These are phyloP conservation scores for Tricholoma saponaceum DNA, from an alignment of 768 basidiomycete species.

Conservation along the genomic window DNA sequence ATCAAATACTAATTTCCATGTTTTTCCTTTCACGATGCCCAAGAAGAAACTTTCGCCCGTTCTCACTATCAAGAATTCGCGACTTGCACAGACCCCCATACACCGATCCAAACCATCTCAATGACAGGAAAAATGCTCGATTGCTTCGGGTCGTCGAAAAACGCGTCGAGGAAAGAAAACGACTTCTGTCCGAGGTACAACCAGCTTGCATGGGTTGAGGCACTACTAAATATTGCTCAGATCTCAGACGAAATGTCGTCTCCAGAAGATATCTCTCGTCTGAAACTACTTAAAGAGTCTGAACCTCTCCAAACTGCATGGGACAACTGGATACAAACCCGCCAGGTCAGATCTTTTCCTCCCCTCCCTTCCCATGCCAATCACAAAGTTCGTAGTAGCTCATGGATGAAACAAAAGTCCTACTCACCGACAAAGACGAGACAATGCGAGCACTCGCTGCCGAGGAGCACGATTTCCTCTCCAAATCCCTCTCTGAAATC, in stretches of 20 bases:
- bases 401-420: slow-evolving; percentile 53
- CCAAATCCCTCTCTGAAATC: slow-evolving; percentile 27
- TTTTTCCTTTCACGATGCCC: slow-evolving; percentile 7
- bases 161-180: slow-evolving; percentile 46
- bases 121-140: slow-evolving; percentile 41
- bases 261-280: slow-evolving; percentile 50
- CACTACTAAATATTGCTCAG: slow-evolving; percentile 25
- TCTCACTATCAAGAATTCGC: slow-evolving; percentile 6
- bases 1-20: slow-evolving; percentile 17
- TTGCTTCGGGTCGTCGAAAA: slow-evolving; percentile 52
- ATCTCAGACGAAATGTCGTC: slow-evolving; percentile 50
- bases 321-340: slow-evolving; percentile 54
- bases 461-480: slow-evolving; percentile 57
- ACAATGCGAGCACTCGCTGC: slow-evolving; percentile 69
- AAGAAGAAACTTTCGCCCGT: not conserved
- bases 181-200: slow-evolving; percentile 39
- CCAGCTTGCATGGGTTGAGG: not conserved
- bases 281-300: slow-evolving; percentile 64
- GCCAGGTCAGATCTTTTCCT: slow-evolving; percentile 42
- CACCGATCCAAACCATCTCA: slow-evolving; percentile 10
- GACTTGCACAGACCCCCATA: slow-evolving; percentile 7
- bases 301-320: slow-evolving; percentile 68
- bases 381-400: slow-evolving; percentile 44
- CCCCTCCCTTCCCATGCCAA: not conserved
- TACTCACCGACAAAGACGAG: slow-evolving; percentile 72